Base-by-base conservation (phyloP, 768 basidiomycete species). In the Termitomyces bulborhizus region DNA sequence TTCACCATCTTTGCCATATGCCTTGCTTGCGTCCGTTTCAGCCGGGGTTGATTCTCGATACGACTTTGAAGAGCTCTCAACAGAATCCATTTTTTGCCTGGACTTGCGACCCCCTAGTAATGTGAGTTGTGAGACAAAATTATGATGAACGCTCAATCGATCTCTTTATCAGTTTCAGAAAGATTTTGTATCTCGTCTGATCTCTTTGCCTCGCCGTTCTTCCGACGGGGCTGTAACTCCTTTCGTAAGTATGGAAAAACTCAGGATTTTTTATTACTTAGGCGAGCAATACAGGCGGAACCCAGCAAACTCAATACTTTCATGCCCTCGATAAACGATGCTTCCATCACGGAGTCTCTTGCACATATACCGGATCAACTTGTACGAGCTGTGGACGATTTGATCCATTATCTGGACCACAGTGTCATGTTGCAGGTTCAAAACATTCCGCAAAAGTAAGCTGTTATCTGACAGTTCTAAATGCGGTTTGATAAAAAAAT, bases 341-440 rank as follows among this genome's bases (percentile, higher is more conserved):
- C 68, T 32, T 74, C 76, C 7, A 59, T 21, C 34, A 57, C 75
- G 13, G 51, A 67, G 37, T 70, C 66, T 21, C 66, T 82, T 50
- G 71, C 75, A 41, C 40, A 60, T 12, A 71, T 83, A 24, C 83
- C 83, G 2, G 64, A 66, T 32, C 61, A 79, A 60, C 64, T 85
- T 15, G 50, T 46, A 1, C 48, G 66, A 5, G 65, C 81, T 1
- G 76, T 82, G 7, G 80, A 83, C 53, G 72, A 72, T 18, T 69
- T 88, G 9, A 76, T 85, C 46, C 61, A 65, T 26, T 76, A 80
- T 21, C 66, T 96, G 31, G 81, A 84, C 57, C 69, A 69, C 56
- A 92, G 90, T 57, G 88, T 94, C 2, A 76, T 74, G 69, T 71
- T 85, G 34, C 79, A 81, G 3, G 86, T 93, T 12, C 76, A 72